Base-by-base conservation (phyloP, 345 rosid species). In the Eucalyptus coolabah region DNA sequence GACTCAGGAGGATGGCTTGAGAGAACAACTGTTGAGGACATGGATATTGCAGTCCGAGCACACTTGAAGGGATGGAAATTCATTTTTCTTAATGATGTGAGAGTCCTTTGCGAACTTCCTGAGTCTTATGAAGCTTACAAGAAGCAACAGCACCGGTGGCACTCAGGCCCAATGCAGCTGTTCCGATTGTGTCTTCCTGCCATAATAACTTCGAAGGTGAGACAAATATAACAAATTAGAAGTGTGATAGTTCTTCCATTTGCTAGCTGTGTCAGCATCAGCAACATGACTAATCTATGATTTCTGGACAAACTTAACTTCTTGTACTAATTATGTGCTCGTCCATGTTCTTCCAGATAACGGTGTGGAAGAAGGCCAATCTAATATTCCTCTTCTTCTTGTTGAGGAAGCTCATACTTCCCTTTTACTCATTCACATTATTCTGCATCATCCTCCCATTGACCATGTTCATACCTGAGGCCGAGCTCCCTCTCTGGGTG, bases 1-100 rank as follows among this genome's bases (percentile, higher is more conserved):
- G 98, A 96, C 85, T 97, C 97, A 4, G 99, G 99, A 12, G 99
- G 99, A 3, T 97, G 99, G 99, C 96, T 97, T 7, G 99, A 97
- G 88, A 94, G 99, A 91, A 97, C 99, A 2, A 97, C 99, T 1
- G 99, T 97, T 14, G 99, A 97, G 89, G 99, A 97, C 89, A 97
- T 97, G 99, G 99, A 97, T 88, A 96, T 97, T 17, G 98, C 99
- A 2, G 99, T 97, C 80, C 92, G 99, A 87, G 99, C 99, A 1
- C 99, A 97, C 91, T 93, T 97, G 54, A 92, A 94, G 40, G 98
- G 99, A 3, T 97, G 99, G 99, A 96, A 95, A 88, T 96, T 97
- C 77, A 92, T 97, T 86, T 96, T 92, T 88, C 96, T 97, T 15
- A 96, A 97, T 63, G 99, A 97, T 65, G 98, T 96, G 14, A 93